Evolutionary conservation across 768 basidiomycete species (phyloP).

Genomic region (Leccinum variicolor): DNA sequence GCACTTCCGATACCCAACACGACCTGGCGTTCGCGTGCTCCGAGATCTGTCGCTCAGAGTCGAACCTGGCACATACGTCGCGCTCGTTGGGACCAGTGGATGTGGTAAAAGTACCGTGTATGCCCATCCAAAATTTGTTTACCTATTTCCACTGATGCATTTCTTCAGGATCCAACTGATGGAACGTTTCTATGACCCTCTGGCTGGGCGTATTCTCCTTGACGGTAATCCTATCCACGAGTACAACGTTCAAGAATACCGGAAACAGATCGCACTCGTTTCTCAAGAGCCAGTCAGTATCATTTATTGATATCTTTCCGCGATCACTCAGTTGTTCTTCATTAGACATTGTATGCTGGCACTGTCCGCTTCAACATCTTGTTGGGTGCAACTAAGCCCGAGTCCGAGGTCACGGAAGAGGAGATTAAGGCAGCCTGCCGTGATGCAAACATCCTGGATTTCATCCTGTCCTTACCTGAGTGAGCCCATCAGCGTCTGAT

Average conservation of each 20-base stretch:
- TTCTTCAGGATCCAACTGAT: slow-evolving; percentile 68
- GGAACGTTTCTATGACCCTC: slow-evolving; percentile 82
- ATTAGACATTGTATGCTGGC: slow-evolving; percentile 77
- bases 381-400: slow-evolving; percentile 77
- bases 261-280: slow-evolving; percentile 84
- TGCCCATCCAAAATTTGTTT: slow-evolving; percentile 22
- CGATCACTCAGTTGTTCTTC: neutral
- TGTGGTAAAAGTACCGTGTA: slow-evolving; percentile 84
- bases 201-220: slow-evolving; percentile 67
- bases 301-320: slow-evolving; percentile 5
- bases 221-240: slow-evolving; percentile 74
- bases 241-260: slow-evolving; percentile 82
- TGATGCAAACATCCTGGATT: slow-evolving; percentile 88
- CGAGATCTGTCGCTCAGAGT: slow-evolving; percentile 70
- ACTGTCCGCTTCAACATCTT: slow-evolving; percentile 89
- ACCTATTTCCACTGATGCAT: neutral
- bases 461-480: slow-evolving; percentile 82
- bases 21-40: slow-evolving; percentile 80
- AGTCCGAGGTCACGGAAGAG: slow-evolving; percentile 75
- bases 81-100: slow-evolving; percentile 78
- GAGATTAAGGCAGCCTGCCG: slow-evolving; percentile 85
- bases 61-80: slow-evolving; percentile 76
- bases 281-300: slow-evolving; percentile 71
- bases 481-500: slow-evolving; percentile 34
- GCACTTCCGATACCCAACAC: slow-evolving; percentile 87